These are phyloP conservation scores for Coffea humblotiana DNA, from an alignment of 305 asterid species.

Conservation along the genomic window DNA sequence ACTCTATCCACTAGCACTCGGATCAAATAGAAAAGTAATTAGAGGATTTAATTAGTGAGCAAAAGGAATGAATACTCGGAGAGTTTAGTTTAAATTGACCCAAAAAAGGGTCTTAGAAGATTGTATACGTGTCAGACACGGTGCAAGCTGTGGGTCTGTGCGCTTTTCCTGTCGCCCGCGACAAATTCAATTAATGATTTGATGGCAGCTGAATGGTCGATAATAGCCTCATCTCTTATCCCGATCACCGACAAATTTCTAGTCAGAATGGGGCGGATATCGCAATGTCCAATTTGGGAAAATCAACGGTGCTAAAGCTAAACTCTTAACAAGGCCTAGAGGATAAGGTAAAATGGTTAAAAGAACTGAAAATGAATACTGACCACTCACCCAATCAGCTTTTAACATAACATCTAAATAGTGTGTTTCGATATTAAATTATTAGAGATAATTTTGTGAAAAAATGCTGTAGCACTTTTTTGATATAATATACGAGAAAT, in stretches of 20 bases:
- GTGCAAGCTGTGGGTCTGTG: background rate
- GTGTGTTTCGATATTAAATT: background rate
- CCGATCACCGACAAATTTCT: slow-evolving; percentile 20
- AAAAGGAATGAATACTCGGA: background rate
- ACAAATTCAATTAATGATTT: slow-evolving; percentile 10
- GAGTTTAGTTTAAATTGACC: background rate
- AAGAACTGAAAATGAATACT: background rate
- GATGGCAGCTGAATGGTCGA: slow-evolving; percentile 6
- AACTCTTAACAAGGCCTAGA: background rate
- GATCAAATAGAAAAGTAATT: background rate
- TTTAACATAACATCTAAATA: background rate
- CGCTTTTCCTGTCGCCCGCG: background rate
- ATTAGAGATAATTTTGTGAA: background rate
- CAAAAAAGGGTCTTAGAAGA: background rate
- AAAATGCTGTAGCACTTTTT: background rate
- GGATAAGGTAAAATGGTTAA: background rate
- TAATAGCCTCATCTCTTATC: background rate
- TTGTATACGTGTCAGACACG: background rate
- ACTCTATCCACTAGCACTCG: no score
- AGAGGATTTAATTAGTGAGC: background rate
- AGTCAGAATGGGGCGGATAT: background rate
- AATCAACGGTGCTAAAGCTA: background rate
- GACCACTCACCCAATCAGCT: background rate
- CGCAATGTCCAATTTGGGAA: background rate
- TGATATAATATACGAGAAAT: background rate